Evolutionary conservation across 805 yeast genomes (phyloP).

Genomic region (Spencermartinsiella europaea): DNA sequence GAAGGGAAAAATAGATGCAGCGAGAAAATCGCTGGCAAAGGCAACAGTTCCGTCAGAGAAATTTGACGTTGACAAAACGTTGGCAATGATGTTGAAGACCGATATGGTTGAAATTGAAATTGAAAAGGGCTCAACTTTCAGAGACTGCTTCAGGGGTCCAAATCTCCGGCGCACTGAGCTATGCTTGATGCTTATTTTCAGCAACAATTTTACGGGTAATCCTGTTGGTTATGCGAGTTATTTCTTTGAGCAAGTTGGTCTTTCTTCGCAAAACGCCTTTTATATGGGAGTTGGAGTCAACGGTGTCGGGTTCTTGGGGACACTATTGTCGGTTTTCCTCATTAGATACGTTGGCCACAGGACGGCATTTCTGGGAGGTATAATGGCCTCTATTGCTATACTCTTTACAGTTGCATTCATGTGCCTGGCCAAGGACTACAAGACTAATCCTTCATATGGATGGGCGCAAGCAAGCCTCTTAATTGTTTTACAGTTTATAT

Average conservation of each 20-base stretch:
- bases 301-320: constrained; percentile 41
- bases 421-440: constrained; percentile 3
- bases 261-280: constrained; percentile 31
- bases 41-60: constrained; percentile 40
- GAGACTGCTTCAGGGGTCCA: constrained; percentile 12
- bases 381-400: constrained; percentile 31
- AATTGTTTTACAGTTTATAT: constrained; percentile 39
- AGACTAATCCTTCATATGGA: constrained; percentile 13
- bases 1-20: constrained; percentile 38
- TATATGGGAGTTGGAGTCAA: constrained; percentile 39
- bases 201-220: neutral
- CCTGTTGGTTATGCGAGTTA: constrained; percentile 36
- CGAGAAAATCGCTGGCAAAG: constrained; percentile 37
- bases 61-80: constrained; percentile 17
- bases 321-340: constrained; percentile 20
- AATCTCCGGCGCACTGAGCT: neutral
- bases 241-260: constrained; percentile 42
- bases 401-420: constrained; percentile 39
- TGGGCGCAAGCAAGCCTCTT: constrained; percentile 30
- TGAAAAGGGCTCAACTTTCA: constrained; percentile 8
- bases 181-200: neutral
- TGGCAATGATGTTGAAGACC: constrained; percentile 34
- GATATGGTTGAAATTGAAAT: constrained; percentile 10
- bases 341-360: constrained; percentile 21
- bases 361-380: constrained; percentile 28